Base-by-base conservation (phyloP, 306 rosid species). In the Cicer chorassanicum region DNA sequence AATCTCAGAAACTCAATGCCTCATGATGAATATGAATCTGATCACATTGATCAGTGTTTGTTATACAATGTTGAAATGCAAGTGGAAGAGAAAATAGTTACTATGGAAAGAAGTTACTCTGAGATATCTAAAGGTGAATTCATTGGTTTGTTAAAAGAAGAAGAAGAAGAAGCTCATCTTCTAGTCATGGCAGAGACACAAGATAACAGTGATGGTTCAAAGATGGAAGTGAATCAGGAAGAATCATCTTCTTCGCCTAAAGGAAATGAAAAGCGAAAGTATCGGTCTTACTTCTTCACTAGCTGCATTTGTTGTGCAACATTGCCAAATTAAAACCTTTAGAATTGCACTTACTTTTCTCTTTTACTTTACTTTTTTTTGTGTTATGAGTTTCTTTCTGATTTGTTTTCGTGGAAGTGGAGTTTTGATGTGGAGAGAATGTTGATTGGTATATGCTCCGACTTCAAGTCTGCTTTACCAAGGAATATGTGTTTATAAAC, bases 291-390 rank as follows among this genome's bases (percentile, higher is more conserved):
- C 44, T 80, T 91, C 89, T 91, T 93, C 70, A 84, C 89, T 73
- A 89, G 76, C 77, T 91, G 92, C 91, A 70, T 93, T 80, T 93
- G 95, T 78, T 93, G 98, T 86, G 81, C 92, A 39, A 85, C 97
- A 70, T 75, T 85, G 80, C 81, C 78, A 51, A 88, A 84, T 34
- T 87, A 60, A 85, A 64, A 13, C 70, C 61, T 42, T 69, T 1
- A 55, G 9, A 43, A 34, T 38, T 61, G 36, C 57, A 70, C 48
- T 65, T 70, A 59, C 40, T 61, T 36, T 51, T 46, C 15, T 44
- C 19, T 61, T 59, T 42, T 18, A 11, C 7, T 68, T 75, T 78
- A 39, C 55, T 70, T n/a, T 70, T 75, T 70, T 70, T 65, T 57
- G 79, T 51, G 68, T 69, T 76, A 63, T 55, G 70, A 44, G 73